phyloP scores from a whole-genome alignment of 495 filamentous ascomycete genomes.

The Cercophora newfieldiana region DNA sequence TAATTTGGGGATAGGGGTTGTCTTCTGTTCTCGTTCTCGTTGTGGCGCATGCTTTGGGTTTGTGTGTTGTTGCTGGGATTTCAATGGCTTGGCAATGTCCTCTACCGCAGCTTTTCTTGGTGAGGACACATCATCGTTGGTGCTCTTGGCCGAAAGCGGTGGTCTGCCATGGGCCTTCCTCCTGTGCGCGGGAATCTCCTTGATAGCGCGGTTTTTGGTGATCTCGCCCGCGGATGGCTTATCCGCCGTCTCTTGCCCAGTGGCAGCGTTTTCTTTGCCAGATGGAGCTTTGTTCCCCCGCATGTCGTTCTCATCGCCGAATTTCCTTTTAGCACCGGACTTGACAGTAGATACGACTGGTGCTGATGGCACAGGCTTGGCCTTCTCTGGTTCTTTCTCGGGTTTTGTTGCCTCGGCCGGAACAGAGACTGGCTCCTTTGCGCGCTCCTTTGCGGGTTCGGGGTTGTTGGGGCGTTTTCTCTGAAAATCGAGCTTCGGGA shows the following conservation, averaged over 20 bases:
- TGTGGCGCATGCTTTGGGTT: slow-evolving; percentile 7
- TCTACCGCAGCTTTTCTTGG: slow-evolving; percentile 35
- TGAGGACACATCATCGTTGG: slow-evolving; percentile 47
- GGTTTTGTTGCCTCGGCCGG: slow-evolving; percentile 17
- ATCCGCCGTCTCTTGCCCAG: neutral
- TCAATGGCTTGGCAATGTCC: slow-evolving; percentile 18
- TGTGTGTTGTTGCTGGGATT: neutral
- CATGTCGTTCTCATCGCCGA: slow-evolving; percentile 34
- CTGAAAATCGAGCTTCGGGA: slow-evolving; percentile 23
- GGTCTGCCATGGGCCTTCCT: slow-evolving; percentile 36
- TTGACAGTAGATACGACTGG: slow-evolving; percentile 13
- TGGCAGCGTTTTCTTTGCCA: slow-evolving; percentile 38
- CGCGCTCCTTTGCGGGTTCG: slow-evolving; percentile 22
- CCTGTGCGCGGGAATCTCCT: slow-evolving; percentile 32
- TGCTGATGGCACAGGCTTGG: neutral
- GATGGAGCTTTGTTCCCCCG: slow-evolving; percentile 9
- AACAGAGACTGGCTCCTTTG: neutral
- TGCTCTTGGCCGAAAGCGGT: slow-evolving; percentile 46
- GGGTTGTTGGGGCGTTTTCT: slow-evolving; percentile 21
- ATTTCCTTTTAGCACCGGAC: slow-evolving; percentile 38
- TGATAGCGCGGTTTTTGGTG: slow-evolving; percentile 25
- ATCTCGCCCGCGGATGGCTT: slow-evolving; percentile 10
- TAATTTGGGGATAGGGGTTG: slow-evolving; percentile 19
- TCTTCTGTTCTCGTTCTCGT: slow-evolving; percentile 18
- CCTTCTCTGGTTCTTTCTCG: slow-evolving; percentile 11